A percentile compares a stretch with the other conserved stretches of the same genome.
Conservation (phyloP, 495 filamentous ascomycete genomes). For the Talaromyces borbonicus region DNA sequence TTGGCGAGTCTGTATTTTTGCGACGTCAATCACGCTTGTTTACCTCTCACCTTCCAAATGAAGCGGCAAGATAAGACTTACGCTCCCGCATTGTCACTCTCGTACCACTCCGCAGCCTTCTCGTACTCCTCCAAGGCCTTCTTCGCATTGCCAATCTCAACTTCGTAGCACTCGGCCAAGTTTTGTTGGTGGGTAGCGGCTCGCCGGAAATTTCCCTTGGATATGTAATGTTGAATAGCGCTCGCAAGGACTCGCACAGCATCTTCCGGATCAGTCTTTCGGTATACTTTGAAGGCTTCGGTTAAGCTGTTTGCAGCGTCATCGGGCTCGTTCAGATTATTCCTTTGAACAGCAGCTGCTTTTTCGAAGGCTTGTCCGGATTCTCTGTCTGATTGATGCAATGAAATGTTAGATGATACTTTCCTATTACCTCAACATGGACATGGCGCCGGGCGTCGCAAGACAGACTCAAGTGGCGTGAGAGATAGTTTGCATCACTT, state of each 20-base stretch:
- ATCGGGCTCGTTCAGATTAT: slow-evolving; percentile 75
- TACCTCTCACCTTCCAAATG: neutral
- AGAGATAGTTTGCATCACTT: slow-evolving; percentile 12
- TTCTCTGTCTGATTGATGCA: slow-evolving; percentile 51
- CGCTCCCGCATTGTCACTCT: slow-evolving; percentile 77
- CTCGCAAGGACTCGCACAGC: slow-evolving; percentile 63
- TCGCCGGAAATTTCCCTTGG: slow-evolving; percentile 77
- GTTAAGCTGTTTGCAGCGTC: slow-evolving; percentile 74
- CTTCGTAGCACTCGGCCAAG: slow-evolving; percentile 72
- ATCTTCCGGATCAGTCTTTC: slow-evolving; percentile 68
- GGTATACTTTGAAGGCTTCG: slow-evolving; percentile 79
- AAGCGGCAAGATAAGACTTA: slow-evolving; percentile 32
- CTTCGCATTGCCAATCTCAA: slow-evolving; percentile 65
- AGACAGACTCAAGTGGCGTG: neutral
- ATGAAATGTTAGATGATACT: neutral
- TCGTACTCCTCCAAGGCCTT: slow-evolving; percentile 71
- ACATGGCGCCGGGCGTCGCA: neutral
- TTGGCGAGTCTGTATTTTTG: slow-evolving; percentile 69
- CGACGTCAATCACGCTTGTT: neutral
- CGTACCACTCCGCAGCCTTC: slow-evolving; percentile 76
- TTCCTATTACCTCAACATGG: neutral
- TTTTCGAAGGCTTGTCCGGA: slow-evolving; percentile 72
- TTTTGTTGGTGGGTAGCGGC: slow-evolving; percentile 83
- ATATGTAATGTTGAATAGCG: slow-evolving; percentile 70
- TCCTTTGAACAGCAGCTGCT: slow-evolving; percentile 62